Evolutionary conservation across 2,329 filamentous ascomycete genomes (phyloP).

Genomic region (Diaporthe sp.): DNA sequence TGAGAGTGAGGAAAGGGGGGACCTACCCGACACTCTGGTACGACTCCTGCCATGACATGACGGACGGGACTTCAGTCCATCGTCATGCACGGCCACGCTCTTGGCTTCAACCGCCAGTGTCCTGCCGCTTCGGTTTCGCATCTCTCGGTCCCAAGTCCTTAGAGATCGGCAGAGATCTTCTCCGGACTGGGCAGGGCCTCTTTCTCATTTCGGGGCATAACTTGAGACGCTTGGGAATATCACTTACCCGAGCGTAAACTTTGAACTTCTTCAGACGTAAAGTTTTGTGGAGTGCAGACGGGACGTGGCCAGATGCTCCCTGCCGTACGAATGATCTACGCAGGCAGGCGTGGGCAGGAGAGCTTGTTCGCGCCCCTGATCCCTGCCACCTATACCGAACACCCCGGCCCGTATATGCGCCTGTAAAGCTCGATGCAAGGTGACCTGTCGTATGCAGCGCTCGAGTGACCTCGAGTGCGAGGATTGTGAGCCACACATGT

Average conservation of each 20-base stretch:
- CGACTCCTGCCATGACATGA: slow-evolving; percentile 1
- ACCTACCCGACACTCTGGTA: slow-evolving; percentile 33
- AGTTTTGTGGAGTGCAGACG: not conserved
- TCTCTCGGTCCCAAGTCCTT: not conserved
- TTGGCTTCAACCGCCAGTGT: slow-evolving; percentile 1
- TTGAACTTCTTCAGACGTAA: not conserved
- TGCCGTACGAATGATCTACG: not conserved
- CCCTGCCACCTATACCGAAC: not conserved
- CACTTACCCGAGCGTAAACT: slow-evolving; percentile 1
- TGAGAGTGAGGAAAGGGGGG: not conserved
- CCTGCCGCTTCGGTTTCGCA: slow-evolving; percentile 4
- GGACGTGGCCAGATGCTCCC: not conserved
- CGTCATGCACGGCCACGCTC: slow-evolving; percentile 18
- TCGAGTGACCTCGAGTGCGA: not conserved
- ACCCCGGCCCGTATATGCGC: slow-evolving; percentile 28
- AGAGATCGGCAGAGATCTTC: slow-evolving; percentile 13
- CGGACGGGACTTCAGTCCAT: not conserved
- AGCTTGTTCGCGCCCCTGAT: not conserved
- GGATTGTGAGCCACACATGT: slow-evolving; percentile 24
- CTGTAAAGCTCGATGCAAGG: slow-evolving; percentile 9
- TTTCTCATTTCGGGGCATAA: not conserved
- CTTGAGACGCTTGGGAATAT: slow-evolving; percentile 4
- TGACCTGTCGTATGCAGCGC: slow-evolving; percentile 21
- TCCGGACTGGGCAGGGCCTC: not conserved
- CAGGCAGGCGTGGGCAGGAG: not conserved